Percentiles rank a stretch among this genome's conserved stretches.
phyloP scores from a whole-genome alignment of 805 yeast species.

The Hanseniaspora pseudoguilliermondii region DNA sequence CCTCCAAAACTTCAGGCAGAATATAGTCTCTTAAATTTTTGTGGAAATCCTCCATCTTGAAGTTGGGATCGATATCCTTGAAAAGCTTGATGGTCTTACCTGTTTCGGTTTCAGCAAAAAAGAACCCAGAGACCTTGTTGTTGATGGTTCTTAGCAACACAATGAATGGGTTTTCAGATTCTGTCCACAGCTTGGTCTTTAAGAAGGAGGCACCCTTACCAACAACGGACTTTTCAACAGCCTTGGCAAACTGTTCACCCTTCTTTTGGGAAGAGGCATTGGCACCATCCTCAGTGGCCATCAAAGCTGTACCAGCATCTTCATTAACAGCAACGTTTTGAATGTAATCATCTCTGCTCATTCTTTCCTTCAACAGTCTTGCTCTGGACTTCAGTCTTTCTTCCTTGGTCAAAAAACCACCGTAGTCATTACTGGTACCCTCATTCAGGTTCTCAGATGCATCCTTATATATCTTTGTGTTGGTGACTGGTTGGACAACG shows the following conservation, averaged over 20 bases:
- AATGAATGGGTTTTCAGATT: constrained; percentile 83
- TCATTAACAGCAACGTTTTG: constrained; percentile 37
- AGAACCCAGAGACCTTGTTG: constrained; percentile 62
- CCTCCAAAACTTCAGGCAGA: constrained; percentile 90
- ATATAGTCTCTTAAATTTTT: constrained; percentile 80
- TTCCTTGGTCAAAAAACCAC: constrained; percentile 81
- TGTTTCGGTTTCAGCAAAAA: constrained; percentile 91
- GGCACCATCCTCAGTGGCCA: constrained; percentile 68
- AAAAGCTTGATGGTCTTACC: constrained; percentile 83
- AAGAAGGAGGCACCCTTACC: constrained; percentile 53
- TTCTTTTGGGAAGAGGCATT: constrained; percentile 54
- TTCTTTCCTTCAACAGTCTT: constrained; percentile 53
- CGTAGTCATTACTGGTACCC: constrained; percentile 78
- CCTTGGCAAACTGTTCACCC: constrained; percentile 45
- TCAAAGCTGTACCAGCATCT: constrained; percentile 69
- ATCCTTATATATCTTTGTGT: constrained; percentile 80
- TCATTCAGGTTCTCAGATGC: constrained; percentile 81
- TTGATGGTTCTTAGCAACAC: constrained; percentile 65
- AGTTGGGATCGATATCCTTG: constrained; percentile 79
- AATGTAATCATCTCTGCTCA: constrained; percentile 10
- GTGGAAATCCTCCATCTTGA: constrained; percentile 65
- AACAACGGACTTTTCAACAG: constrained; percentile 43
- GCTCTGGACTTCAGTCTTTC: constrained; percentile 56
- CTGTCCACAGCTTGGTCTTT: constrained; percentile 68
- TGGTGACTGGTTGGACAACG: constrained; percentile 82